Conservation (phyloP, 768 basidiomycete species). For the Lentinula edodes region DNA sequence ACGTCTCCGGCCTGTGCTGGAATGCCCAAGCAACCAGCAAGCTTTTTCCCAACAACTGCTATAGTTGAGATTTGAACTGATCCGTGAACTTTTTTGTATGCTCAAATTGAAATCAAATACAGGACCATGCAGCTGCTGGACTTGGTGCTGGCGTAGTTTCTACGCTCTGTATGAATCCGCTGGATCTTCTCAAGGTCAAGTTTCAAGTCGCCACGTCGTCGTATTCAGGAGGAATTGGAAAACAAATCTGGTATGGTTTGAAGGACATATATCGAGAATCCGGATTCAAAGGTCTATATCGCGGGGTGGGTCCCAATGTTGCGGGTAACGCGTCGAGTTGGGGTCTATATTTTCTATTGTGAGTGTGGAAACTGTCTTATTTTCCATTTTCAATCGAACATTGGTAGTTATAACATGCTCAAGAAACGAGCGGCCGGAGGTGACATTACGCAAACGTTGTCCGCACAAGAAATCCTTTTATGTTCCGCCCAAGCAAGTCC, state of each 20-base stretch:
- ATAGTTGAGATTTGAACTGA: constrained; percentile 29
- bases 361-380: constrained; percentile 25
- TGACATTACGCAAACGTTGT: constrained; percentile 60
- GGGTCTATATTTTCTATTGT: constrained; percentile 99
- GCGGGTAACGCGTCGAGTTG: constrained; percentile 95
- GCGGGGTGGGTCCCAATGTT: constrained; percentile 86
- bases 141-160: constrained; percentile 90
- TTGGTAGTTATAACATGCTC: constrained; percentile 82
- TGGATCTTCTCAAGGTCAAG: constrained; percentile 93
- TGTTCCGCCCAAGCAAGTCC: constrained; percentile 96
- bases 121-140: constrained; percentile 96
- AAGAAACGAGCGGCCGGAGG: constrained; percentile 74
- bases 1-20: constrained; percentile 21
- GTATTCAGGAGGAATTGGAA: constrained; percentile 55
- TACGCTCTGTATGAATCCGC: constrained; percentile 93
- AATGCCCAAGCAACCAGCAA: constrained; percentile 38
- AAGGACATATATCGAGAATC: constrained; percentile 65
- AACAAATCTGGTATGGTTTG: constrained; percentile 72
- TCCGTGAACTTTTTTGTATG: background rate
- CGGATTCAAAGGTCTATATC: constrained; percentile 84
- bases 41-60: constrained; percentile 47
- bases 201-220: constrained; percentile 80
- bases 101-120: background rate
- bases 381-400: background rate
- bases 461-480: constrained; percentile 75